Percentiles rank a stretch among this genome's conserved stretches.
Conservation (phyloP, 306 rosid species). For the Cucurbita moschata region DNA sequence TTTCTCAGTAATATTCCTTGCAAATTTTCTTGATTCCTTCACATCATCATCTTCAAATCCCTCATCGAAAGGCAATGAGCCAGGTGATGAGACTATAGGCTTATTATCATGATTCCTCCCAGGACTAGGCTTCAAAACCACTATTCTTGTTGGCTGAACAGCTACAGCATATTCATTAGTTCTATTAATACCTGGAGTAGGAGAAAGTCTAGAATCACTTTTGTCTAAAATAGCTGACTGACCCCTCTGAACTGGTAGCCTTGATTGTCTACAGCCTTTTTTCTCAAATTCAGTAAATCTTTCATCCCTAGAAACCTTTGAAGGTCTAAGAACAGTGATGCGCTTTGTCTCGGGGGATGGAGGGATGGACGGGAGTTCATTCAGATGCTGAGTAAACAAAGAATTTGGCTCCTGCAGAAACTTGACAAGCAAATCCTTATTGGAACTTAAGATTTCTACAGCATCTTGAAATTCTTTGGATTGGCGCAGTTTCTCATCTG, state of each 20-base stretch:
- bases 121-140: constrained; percentile 75
- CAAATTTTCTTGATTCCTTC: constrained; percentile 37
- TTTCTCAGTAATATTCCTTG: constrained; percentile 36
- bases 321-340: constrained; percentile 82
- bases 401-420: constrained; percentile 48
- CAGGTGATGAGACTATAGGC: constrained; percentile 39
- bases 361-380: constrained; percentile 37
- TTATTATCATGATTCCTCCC: constrained; percentile 40
- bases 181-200: constrained; percentile 17
- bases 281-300: constrained; percentile 23
- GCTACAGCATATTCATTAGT: constrained; percentile 31
- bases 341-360: constrained; percentile 41
- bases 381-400: constrained; percentile 33
- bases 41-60: constrained; percentile 37
- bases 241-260: constrained; percentile 23
- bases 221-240: constrained; percentile 43
- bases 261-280: constrained; percentile 24
- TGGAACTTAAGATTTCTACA: constrained; percentile 67
- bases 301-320: constrained; percentile 47
- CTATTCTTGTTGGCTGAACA: constrained; percentile 66
- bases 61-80: constrained; percentile 33
- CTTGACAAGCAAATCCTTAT: constrained; percentile 49
- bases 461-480: constrained; percentile 71
- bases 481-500: constrained; percentile 43
- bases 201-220: constrained; percentile 20